Conservation (phyloP, 495 filamentous ascomycete species). For the Hypoxylon fuscum region DNA sequence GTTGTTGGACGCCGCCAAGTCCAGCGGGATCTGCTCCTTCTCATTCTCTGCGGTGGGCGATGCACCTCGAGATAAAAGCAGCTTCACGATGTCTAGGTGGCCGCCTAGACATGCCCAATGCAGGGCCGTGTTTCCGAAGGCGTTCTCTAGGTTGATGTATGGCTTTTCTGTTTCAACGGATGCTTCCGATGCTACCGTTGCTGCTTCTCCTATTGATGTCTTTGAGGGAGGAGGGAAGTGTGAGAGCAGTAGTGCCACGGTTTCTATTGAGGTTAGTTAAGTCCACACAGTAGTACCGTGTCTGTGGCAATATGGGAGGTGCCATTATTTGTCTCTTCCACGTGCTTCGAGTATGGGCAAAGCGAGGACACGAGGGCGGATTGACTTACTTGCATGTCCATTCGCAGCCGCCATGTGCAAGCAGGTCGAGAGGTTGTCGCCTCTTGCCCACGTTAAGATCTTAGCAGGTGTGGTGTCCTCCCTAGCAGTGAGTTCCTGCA, state of each 20-base stretch:
- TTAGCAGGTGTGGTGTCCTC: constrained; percentile 60
- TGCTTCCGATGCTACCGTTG: constrained; percentile 59
- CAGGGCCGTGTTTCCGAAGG: constrained; percentile 84
- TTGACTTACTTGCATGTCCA: constrained; percentile 74
- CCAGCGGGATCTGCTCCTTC: constrained; percentile 85
- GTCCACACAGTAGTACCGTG: neutral
- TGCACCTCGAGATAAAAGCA: constrained; percentile 73
- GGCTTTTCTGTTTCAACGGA: constrained; percentile 43
- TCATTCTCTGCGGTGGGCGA: constrained; percentile 78
- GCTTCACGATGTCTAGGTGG: constrained; percentile 79
- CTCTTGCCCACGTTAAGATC: constrained; percentile 71
- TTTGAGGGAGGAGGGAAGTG: constrained; percentile 45
- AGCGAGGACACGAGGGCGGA: neutral
- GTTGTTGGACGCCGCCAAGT: constrained; percentile 79
- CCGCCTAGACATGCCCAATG: constrained; percentile 95
- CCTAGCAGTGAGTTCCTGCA: constrained; percentile 65
- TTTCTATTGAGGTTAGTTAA: constrained; percentile 44
- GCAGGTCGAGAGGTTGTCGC: constrained; percentile 75
- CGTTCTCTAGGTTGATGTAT: constrained; percentile 74
- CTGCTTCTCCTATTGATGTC: constrained; percentile 5
- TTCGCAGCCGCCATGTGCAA: constrained; percentile 93
- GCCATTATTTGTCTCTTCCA: neutral
- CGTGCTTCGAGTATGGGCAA: neutral
- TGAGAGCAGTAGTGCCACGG: constrained; percentile 50
- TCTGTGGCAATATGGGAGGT: neutral